Evolutionary conservation across 192 early-diverging fungal genomes (phyloP), one percentile per base, ranked within the genome.

Genomic region (Umbelopsis sp.): DNA sequence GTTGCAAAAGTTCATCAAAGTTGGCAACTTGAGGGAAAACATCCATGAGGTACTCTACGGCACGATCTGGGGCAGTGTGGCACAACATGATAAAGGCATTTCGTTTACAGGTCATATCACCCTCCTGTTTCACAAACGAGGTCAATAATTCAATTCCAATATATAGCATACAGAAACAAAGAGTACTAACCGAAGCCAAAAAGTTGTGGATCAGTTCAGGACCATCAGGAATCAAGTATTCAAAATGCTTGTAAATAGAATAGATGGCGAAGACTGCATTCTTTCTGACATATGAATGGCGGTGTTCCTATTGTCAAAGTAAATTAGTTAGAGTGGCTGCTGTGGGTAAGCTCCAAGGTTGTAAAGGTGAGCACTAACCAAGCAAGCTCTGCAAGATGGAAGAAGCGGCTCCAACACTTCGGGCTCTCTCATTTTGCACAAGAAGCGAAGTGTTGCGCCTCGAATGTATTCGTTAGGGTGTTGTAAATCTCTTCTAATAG

Each of bases 381-480:
- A 84, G 82, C 96, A 98, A 49, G 86, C 79, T 75, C 95, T 85
- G 37, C 92, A 90, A 22, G 96, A 89, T 35, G 95, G 95, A 49
- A 98, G 84, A 41, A 97, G 85, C 9, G 97, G 97, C 80, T 98
- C 97, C 9, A 99, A 85, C 35, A 99, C 76, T 77, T 99, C 97
- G 18, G 92, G 88, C 73, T 99, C 97, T 61, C 90, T 88, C 70
- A 99, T 86, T 80, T 98, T 98, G 87, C 94, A 94, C 71, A 99
- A 82, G 78, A 97, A 94, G 25, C 97, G 90, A 68, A 99, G 88
- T 35, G 94, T 97, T 3, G 88, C 88, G 20, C 97, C 97, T 67
- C 97, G 88, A 71, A 99, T 95, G 74, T 92, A 99, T 85, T 99
- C 97, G 82, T 99, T 99, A 47, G 97, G 96, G 78, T 98, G 97